Base-by-base conservation (phyloP, 2,329 filamentous ascomycete genomes). In the Botrytis byssoidea region DNA sequence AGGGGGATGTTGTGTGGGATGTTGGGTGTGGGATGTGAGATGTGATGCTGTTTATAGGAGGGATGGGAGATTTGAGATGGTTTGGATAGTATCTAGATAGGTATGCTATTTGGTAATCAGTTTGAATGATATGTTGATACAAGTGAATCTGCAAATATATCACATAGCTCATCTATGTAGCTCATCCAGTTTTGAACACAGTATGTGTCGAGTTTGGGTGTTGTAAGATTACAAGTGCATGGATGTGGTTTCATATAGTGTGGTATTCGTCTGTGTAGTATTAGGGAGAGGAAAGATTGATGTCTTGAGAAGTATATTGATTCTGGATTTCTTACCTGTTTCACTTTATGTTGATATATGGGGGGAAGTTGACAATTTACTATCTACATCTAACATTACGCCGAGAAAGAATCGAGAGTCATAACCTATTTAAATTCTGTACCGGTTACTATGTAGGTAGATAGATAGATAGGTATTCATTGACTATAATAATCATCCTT, bases 371-470 rank as follows among this genome's bases (percentile, higher is more conserved):
- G 40, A 14, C 12, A 18, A 16, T 16, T 42, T 7, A 42, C 40
- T 18, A 42, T 7, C 1, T 7, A 42, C 3, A 42, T 18, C 10
- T 40, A 10, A 40, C 37, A 40, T 10, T 42, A 18, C 14, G 0
- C 1, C 1, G 40, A 6, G 4, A 42, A 16, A 16, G 14, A 42
- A 18, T 42, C 14, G 16, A 18, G 14, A 42, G 12, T 42, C 14
- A 0, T 44, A 18, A 44, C 0, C 18, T 44, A 20, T 44, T 7
- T 8, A 1, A 20, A 44, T 6, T 40, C 10, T 12, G 9, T 40
- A 40, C 6, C 0, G 16, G 8, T 8, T 8, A 20, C 42, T 18
- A 7, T 18, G 18, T 20, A 18, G 5, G 0, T 44, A 44, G 1
- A 0, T 20, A 7, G 18, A 16, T 7, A 7, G 16, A 18, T 20